phyloP scores from a whole-genome alignment of 768 basidiomycete genomes.

The Neoboletus subvelutipes region DNA sequence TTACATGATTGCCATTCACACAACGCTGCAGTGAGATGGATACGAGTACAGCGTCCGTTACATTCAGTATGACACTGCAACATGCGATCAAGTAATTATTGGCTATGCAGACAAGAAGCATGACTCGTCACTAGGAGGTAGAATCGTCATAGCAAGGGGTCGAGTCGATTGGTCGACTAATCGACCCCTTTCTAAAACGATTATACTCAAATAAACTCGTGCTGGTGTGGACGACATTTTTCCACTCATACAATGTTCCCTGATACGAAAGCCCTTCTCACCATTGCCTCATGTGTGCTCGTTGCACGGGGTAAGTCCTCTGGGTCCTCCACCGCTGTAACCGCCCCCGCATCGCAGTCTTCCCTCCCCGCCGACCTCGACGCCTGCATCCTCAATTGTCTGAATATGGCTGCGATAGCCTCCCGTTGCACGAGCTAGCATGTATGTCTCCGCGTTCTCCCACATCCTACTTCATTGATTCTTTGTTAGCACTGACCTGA shows the following conservation, averaged over 20 bases:
- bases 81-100: too few relatives aligned
- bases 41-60: too few relatives aligned
- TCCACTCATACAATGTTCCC: constrained; percentile 12
- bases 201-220: too few relatives aligned
- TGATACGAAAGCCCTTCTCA: constrained; percentile 21
- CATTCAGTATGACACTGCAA: too few relatives aligned
- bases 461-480: not conserved
- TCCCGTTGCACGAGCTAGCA: constrained; percentile 10
- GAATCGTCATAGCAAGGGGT: too few relatives aligned
- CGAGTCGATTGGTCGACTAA: too few relatives aligned
- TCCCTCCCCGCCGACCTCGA: not conserved
- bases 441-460: constrained; percentile 7
- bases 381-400: constrained; percentile 13
- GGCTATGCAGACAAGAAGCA: too few relatives aligned
- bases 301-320: constrained; percentile 27
- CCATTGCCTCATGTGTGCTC: constrained; percentile 16
- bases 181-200: too few relatives aligned
- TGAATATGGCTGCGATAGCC: not conserved
- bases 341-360: not conserved
- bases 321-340: not conserved
- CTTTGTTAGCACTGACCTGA: constrained; percentile 35
- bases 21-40: too few relatives aligned
- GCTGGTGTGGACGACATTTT: too few relatives aligned
- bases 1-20: too few relatives aligned
- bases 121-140: too few relatives aligned